These are phyloP conservation scores for Marasmius fiardii DNA, from an alignment of 1,284 basidiomycete species.

Conservation along the genomic window DNA sequence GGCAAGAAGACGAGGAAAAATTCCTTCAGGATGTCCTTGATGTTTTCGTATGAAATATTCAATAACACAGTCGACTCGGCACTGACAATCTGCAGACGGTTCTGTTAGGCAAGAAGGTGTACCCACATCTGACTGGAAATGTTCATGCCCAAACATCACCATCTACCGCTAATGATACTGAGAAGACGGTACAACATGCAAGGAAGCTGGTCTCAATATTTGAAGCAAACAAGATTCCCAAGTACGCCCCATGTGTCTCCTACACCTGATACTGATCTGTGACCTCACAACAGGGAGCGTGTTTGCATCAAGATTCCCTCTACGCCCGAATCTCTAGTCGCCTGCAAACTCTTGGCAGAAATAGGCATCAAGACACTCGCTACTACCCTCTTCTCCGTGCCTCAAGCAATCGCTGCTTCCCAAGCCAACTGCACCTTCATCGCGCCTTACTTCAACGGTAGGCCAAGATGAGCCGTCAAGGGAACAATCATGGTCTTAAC, in stretches of 20 bases:
- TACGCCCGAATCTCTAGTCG: constrained; percentile 42
- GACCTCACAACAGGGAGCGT: constrained; percentile 27
- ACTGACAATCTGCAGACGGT: constrained; percentile 44
- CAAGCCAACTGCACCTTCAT: constrained; percentile 47
- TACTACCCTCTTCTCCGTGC: constrained; percentile 44
- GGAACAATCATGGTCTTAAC: background rate
- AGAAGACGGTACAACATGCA: constrained; percentile 43
- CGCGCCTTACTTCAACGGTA: constrained; percentile 50
- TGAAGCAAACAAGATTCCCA: constrained; percentile 40
- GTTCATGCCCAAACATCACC: constrained; percentile 47
- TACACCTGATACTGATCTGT: background rate
- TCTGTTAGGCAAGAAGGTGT: constrained; percentile 40
- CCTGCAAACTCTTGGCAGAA: constrained; percentile 38
- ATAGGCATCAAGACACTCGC: constrained; percentile 43
- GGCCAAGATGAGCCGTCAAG: constrained; percentile 1
- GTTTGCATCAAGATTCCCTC: constrained; percentile 52
- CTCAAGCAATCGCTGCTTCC: constrained; percentile 43
- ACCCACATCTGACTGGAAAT: constrained; percentile 41
- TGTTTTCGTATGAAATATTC: constrained; percentile 32
- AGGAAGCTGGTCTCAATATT: constrained; percentile 40
- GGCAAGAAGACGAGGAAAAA: constrained; percentile 21
- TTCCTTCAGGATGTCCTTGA: constrained; percentile 36
- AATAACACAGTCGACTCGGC: too few species aligned
- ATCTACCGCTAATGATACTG: constrained; percentile 37
- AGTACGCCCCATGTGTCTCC: constrained; percentile 22